phyloP scores from a whole-genome alignment of 2,329 filamentous ascomycete genomes.

The Aureobasidium sp. region DNA sequence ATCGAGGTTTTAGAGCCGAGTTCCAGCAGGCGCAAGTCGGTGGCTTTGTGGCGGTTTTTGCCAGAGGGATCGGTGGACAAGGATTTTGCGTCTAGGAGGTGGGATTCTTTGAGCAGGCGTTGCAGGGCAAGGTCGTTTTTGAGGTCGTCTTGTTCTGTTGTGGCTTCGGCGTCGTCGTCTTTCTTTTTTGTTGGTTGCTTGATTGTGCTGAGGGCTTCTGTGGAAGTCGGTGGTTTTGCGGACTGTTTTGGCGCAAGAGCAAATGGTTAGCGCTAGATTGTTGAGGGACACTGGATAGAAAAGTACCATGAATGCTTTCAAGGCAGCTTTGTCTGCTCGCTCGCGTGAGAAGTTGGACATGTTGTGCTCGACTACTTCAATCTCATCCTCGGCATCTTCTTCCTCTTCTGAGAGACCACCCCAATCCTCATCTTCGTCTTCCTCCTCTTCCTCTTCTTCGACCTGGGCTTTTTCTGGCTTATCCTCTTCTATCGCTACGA shows the following conservation, averaged over 20 bases:
- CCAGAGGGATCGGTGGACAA: conserved; percentile 52
- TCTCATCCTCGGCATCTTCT: conserved; percentile 31
- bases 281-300: neutral
- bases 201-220: conserved; percentile 23
- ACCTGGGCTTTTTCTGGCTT: conserved; percentile 27
- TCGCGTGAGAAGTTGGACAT: conserved; percentile 15
- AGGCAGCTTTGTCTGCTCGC: conserved; percentile 50
- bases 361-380: conserved; percentile 42
- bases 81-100: conserved; percentile 62
- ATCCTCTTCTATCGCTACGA: conserved; percentile 57
- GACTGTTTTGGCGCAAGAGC: conserved; percentile 30
- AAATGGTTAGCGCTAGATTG: neutral
- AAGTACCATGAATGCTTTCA: conserved; percentile 70
- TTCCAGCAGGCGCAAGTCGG: conserved; percentile 74
- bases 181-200: conserved; percentile 19
- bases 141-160: conserved; percentile 58
- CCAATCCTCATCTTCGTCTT: conserved; percentile 23
- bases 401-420: conserved; percentile 19
- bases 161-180: conserved; percentile 40
- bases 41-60: conserved; percentile 69
- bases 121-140: conserved; percentile 91
- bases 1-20: conserved; percentile 73
- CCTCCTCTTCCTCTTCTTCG: conserved; percentile 20
- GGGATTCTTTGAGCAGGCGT: conserved; percentile 82
- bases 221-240: conserved; percentile 43